Evolutionary conservation across 208 protist species (phyloP).

Genomic region (Plasmodiophora brassicae): DNA sequence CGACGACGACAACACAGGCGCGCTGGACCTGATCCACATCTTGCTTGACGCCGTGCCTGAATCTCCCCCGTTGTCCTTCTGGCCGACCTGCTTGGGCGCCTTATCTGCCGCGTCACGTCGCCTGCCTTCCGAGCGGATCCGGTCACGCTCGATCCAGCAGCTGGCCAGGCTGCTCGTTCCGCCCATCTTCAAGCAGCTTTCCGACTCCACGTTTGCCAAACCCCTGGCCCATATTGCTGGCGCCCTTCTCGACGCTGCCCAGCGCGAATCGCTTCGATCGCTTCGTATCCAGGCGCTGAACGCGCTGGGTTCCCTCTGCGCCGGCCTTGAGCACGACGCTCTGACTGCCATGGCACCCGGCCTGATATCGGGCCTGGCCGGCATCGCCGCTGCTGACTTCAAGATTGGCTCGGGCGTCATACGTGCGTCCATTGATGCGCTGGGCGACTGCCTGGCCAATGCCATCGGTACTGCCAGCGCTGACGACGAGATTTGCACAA

Average conservation of each 20-base stretch:
- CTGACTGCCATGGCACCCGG: not conserved
- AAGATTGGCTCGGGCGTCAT: slow-evolving; percentile 12
- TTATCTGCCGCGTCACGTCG: not conserved
- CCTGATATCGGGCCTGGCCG: not conserved
- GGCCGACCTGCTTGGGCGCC: not conserved
- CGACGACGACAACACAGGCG: not conserved
- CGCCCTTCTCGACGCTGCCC: not conserved
- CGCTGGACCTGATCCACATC: not conserved
- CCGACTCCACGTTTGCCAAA: not conserved
- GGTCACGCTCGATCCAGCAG: not conserved
- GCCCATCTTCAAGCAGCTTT: not conserved
- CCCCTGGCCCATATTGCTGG: not conserved
- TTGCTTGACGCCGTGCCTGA: not conserved
- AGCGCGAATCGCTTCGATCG: not conserved
- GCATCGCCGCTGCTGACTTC: not conserved
- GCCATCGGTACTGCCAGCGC: no score
- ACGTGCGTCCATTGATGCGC: not conserved
- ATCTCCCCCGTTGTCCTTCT: not conserved
- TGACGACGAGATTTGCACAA: no score
- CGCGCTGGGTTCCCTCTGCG: not conserved
- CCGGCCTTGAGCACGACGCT: not conserved
- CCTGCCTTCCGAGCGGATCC: not conserved
- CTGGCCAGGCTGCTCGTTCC: not conserved
- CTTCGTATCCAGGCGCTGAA: not conserved
- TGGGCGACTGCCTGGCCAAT: no score